Evolutionary conservation across 108 stramenopile species (phyloP).

Genomic region (Schizochytrium sp.): DNA sequence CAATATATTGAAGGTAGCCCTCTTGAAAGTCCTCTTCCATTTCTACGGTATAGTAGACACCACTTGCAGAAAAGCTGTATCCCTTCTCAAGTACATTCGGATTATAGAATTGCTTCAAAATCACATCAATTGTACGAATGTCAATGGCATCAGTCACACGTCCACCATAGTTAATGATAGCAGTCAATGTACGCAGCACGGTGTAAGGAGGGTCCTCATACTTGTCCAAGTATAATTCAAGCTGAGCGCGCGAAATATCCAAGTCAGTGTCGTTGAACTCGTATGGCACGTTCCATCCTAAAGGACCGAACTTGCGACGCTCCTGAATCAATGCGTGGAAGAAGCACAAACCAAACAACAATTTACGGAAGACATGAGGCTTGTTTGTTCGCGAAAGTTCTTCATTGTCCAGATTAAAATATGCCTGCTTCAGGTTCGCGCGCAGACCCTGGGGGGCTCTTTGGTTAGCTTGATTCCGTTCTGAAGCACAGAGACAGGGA

Average conservation of each 20-base stretch:
- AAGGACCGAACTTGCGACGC: constrained; percentile 79
- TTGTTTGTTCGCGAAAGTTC: constrained; percentile 62
- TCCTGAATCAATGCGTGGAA: constrained; percentile 81
- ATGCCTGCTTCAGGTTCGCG: constrained; percentile 75
- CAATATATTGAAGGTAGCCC: constrained; percentile 78
- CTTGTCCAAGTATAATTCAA: constrained; percentile 77
- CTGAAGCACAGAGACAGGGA: constrained; percentile 79
- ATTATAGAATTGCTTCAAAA: constrained; percentile 78
- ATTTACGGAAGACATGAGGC: constrained; percentile 72
- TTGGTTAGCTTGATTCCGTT: constrained; percentile 80
- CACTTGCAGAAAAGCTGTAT: constrained; percentile 68
- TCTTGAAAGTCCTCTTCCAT: constrained; percentile 67
- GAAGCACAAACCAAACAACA: constrained; percentile 79
- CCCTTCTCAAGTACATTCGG: constrained; percentile 68
- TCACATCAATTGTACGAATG: constrained; percentile 80
- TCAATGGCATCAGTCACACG: constrained; percentile 83
- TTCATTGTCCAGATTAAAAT: constrained; percentile 75
- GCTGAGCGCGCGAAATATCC: constrained; percentile 78
- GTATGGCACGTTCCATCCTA: constrained; percentile 83
- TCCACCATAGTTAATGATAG: constrained; percentile 82
- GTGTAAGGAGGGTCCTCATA: constrained; percentile 78
- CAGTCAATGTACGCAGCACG: constrained; percentile 73
- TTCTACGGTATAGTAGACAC: constrained; percentile 69
- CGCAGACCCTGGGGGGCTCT: constrained; percentile 81
- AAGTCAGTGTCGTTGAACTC: constrained; percentile 83